A percentile compares a stretch with the other conserved stretches of the same genome.
These are phyloP conservation scores for Incumbomyces delicatus DNA, from an alignment of 2,329 filamentous ascomycete genomes.

Conservation along the genomic window DNA sequence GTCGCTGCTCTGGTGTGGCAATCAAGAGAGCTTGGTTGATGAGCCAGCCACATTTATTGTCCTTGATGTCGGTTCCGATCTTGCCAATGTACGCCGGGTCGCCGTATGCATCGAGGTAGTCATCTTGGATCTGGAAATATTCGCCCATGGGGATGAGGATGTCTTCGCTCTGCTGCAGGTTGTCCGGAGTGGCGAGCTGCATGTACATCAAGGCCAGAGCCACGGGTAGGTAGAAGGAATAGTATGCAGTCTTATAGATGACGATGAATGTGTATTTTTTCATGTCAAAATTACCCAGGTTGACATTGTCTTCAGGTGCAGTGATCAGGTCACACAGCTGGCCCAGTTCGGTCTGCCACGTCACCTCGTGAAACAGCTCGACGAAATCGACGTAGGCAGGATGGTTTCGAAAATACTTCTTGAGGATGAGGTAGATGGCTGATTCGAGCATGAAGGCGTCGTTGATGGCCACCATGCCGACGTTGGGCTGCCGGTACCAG, in stretches of 20 bases:
- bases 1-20: constrained; percentile 73
- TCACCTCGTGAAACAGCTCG: constrained; percentile 92
- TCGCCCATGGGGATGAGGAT: constrained; percentile 96
- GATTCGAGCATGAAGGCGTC: constrained; percentile 93
- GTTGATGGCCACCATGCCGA: constrained; percentile 97
- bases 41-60: constrained; percentile 99
- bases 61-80: constrained; percentile 96
- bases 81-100: constrained; percentile 89
- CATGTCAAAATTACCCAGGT: constrained; percentile 90
- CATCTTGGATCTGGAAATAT: constrained; percentile 98
- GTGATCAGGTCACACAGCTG: constrained; percentile 93
- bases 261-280: constrained; percentile 97
- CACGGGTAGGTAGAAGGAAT: constrained; percentile 97
- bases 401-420: constrained; percentile 85
- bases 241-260: constrained; percentile 99
- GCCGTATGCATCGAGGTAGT: constrained; percentile 97
- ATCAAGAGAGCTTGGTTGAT: constrained; percentile 85
- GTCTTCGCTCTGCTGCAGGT: constrained; percentile 78
- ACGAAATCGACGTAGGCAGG: constrained; percentile 81
- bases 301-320: constrained; percentile 83
- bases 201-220: constrained; percentile 80
- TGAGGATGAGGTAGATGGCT: constrained; percentile 80
- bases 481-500: constrained; percentile 85
- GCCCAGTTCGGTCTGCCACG: constrained; percentile 89
- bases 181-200: constrained; percentile 73